A percentile compares a stretch with the other conserved stretches of the same genome.
Conservation (phyloP, 768 basidiomycete genomes). For the Naganishia onofrii region DNA sequence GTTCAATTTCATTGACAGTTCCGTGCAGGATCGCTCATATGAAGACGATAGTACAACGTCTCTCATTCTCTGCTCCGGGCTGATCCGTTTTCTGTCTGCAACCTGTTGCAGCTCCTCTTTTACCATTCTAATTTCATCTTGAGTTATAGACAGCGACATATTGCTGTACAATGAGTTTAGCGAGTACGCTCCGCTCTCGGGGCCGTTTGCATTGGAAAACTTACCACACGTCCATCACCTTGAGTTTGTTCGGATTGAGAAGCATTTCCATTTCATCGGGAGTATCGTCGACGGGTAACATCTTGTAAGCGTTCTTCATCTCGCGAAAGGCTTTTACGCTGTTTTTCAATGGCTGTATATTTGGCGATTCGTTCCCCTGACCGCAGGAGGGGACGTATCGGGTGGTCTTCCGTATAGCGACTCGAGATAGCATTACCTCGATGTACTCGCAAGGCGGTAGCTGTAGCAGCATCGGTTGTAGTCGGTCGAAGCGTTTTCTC, state of each 20-base stretch:
- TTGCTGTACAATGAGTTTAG: not conserved
- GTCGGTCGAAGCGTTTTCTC: not conserved
- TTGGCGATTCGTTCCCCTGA: not conserved
- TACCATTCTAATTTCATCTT: not conserved
- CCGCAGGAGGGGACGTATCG: not conserved
- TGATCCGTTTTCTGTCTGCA: too few relatives aligned
- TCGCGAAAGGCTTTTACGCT: not conserved
- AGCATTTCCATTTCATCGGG: too few relatives aligned
- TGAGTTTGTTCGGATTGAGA: not conserved
- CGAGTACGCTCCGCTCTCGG: not conserved
- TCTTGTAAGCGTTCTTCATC: not conserved
- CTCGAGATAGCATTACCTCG: not conserved
- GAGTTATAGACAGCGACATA: not conserved
- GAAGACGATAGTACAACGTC: not conserved
- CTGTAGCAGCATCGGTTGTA: not conserved
- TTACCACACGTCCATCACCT: constrained; percentile 6
- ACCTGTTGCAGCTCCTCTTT: not conserved
- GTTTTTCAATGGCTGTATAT: not conserved
- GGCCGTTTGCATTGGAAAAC: too few relatives aligned
- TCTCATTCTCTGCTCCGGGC: not conserved
- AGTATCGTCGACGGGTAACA: not conserved
- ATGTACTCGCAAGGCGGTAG: not conserved
- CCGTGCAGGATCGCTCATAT: not conserved
- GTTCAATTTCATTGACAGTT: not conserved
- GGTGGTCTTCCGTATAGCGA: constrained; percentile 2